phyloP scores from a whole-genome alignment of 2,329 filamentous ascomycete genomes.

The Alternaria atra region DNA sequence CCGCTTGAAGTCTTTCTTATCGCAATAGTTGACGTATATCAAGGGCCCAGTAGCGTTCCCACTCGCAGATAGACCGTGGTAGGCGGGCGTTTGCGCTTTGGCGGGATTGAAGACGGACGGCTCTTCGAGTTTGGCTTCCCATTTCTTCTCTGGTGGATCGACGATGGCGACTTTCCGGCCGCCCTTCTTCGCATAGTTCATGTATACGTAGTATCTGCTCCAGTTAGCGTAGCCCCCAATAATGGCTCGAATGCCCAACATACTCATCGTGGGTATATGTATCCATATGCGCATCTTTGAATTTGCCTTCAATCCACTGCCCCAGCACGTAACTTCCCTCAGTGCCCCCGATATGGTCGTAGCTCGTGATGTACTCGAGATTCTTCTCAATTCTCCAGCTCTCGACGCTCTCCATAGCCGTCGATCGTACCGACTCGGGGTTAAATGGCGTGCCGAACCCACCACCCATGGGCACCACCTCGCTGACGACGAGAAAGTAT shows the following conservation, averaged over 20 bases:
- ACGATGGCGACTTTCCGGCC: constrained; percentile 85
- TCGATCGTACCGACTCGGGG: constrained; percentile 80
- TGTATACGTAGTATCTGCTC: constrained; percentile 76
- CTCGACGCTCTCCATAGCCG: constrained; percentile 78
- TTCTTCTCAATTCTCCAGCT: constrained; percentile 70
- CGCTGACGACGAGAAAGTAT: constrained; percentile 86
- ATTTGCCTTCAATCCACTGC: constrained; percentile 82
- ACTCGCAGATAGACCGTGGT: constrained; percentile 87
- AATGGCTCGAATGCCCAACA: constrained; percentile 17
- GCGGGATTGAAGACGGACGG: constrained; percentile 70
- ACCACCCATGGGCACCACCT: constrained; percentile 76
- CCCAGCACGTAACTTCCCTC: constrained; percentile 89
- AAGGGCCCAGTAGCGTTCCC: constrained; percentile 87
- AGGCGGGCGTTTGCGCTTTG: constrained; percentile 73
- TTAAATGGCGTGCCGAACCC: constrained; percentile 74
- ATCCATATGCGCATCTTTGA: constrained; percentile 76
- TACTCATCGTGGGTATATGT: constrained; percentile 75
- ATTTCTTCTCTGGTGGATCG: constrained; percentile 71
- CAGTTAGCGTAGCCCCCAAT: constrained; percentile 22
- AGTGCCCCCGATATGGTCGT: constrained; percentile 92
- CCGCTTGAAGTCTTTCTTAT: constrained; percentile 79
- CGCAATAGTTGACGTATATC: constrained; percentile 92
- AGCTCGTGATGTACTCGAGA: constrained; percentile 79
- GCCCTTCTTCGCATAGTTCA: constrained; percentile 85
- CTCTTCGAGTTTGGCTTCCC: constrained; percentile 88